Evolutionary conservation across 345 rosid genomes (phyloP).

Genomic region (Salix exigua): DNA sequence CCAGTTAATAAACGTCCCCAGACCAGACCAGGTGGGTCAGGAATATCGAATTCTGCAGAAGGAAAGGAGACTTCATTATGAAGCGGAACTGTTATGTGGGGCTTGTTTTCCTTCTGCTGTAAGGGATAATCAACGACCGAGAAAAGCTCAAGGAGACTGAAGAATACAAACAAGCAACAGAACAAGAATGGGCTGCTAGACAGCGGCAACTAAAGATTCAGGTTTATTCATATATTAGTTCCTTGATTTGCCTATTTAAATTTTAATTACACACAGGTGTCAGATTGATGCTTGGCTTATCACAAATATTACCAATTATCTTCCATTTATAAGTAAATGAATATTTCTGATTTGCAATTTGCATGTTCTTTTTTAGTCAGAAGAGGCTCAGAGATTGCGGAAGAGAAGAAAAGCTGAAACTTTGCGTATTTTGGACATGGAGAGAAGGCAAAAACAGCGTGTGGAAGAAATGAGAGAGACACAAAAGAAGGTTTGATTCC

Average conservation of each 20-base stretch:
- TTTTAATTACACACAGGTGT: background rate
- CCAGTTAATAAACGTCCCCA: no score
- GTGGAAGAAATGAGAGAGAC: constrained; percentile 83
- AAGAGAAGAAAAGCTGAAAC: constrained; percentile 63
- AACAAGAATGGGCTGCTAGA: constrained; percentile 87
- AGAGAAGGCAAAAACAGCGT: constrained; percentile 80
- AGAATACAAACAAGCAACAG: constrained; percentile 69
- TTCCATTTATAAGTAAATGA: background rate
- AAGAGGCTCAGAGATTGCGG: constrained; percentile 69
- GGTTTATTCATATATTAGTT: constrained; percentile 36
- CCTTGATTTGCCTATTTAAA: background rate
- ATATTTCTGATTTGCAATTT: background rate
- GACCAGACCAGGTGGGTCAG: constrained; percentile 20
- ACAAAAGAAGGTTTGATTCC: constrained; percentile 63
- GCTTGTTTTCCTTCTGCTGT: constrained; percentile 15
- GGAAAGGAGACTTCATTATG: constrained; percentile 15
- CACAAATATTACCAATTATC: background rate
- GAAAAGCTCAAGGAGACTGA: constrained; percentile 82
- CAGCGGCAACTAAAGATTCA: constrained; percentile 62
- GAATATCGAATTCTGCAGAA: constrained; percentile 5
- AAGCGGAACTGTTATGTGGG: constrained; percentile 12
- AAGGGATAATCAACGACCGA: constrained; percentile 49
- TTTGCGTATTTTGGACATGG: constrained; percentile 62
- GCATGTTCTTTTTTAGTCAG: constrained; percentile 45
- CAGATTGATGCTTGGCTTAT: background rate